Conservation (phyloP, 2,329 filamentous ascomycete genomes). For the Purpureocillium lavendulum region DNA sequence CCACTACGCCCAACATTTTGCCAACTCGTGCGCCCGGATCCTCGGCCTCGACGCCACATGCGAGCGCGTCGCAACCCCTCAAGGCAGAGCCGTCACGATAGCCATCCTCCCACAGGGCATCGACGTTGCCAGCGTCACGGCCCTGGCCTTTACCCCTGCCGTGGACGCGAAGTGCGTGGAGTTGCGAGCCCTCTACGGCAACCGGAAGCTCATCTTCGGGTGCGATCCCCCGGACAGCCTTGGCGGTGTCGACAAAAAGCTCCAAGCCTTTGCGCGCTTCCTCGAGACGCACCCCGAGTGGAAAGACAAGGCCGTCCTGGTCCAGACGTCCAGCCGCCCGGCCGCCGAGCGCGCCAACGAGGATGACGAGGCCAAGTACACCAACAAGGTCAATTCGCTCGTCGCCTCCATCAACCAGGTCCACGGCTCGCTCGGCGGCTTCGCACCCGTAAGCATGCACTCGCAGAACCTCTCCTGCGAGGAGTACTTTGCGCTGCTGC, state of each 20-base stretch:
- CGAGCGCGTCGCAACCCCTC: constrained; percentile 78
- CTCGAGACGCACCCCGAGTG: constrained; percentile 80
- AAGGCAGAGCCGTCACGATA: too few species aligned
- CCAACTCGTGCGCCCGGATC: constrained; percentile 84
- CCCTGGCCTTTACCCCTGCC: constrained; percentile 61
- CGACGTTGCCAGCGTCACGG: constrained; percentile 67
- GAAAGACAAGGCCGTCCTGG: constrained; percentile 81
- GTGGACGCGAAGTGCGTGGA: constrained; percentile 64
- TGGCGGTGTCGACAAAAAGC: constrained; percentile 82
- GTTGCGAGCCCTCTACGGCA: constrained; percentile 63
- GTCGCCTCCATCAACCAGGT: constrained; percentile 84
- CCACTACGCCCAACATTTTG: constrained; percentile 88
- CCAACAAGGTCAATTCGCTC: constrained; percentile 79
- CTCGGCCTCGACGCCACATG: constrained; percentile 72
- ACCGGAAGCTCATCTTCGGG: constrained; percentile 84
- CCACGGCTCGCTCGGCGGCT: constrained; percentile 80
- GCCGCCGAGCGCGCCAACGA: too few species aligned
- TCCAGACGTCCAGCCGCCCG: constrained; percentile 79
- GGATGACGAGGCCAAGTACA: constrained; percentile 73
- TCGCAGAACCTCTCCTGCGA: constrained; percentile 81
- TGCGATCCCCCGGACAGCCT: constrained; percentile 88
- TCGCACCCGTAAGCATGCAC: constrained; percentile 88
- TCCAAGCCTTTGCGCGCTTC: constrained; percentile 88
- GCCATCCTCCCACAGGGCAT: constrained; percentile 33
- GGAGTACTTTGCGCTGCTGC: constrained; percentile 86